Evolutionary conservation across 2,329 filamentous ascomycete genomes (phyloP).

Genomic region (Xylaria sp.): DNA sequence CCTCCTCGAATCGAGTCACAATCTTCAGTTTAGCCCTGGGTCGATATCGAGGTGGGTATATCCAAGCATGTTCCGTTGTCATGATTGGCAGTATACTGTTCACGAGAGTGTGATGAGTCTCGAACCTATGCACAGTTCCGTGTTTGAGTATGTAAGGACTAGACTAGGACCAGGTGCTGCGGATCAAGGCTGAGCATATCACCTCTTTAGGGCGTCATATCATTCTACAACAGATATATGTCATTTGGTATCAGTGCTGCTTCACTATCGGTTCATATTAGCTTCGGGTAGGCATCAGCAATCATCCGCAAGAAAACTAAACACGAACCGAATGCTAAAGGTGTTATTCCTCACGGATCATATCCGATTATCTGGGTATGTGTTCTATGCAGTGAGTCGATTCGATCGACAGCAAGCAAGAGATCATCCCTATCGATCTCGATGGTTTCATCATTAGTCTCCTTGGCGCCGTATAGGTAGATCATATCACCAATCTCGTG

Average conservation of each 20-base stretch:
- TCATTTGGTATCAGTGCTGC: neutral
- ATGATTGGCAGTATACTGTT: neutral
- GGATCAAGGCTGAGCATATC: neutral
- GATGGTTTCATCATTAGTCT: neutral
- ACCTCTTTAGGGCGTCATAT: neutral
- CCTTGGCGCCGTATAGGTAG: neutral
- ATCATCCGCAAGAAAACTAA: neutral
- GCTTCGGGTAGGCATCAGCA: neutral
- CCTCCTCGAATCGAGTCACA: neutral
- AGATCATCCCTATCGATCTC: neutral
- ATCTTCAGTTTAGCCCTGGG: neutral
- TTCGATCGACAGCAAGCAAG: neutral
- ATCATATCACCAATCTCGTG: neutral
- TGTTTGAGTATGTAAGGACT: constrained; percentile 8
- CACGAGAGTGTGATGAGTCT: constrained; percentile 1
- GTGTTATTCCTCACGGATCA: neutral
- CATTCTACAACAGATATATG: neutral
- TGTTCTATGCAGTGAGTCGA: neutral
- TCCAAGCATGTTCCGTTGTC: neutral
- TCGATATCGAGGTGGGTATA: neutral
- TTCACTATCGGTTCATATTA: neutral
- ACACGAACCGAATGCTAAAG: neutral
- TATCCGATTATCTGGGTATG: neutral
- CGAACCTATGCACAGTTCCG: constrained; percentile 5
- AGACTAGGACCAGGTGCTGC: constrained; percentile 1